Base-by-base conservation (phyloP, 345 rosid species). In the Citrus medica region DNA sequence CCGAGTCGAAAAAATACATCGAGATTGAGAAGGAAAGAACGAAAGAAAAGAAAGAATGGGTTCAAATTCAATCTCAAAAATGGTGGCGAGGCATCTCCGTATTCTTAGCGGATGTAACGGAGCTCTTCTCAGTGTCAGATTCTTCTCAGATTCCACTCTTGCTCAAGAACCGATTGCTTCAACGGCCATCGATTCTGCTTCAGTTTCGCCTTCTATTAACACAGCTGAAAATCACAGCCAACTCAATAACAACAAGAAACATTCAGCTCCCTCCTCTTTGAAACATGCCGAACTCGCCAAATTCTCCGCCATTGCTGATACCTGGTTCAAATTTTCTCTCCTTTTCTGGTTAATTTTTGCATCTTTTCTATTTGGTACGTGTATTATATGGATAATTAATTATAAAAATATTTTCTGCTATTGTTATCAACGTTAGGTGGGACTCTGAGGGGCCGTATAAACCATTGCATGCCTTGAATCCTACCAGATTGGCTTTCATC, bases 391-490 rank as follows among this genome's bases (percentile, higher is more conserved):
- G 7, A 30, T 64, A 33, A 22, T 37, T 22, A 5, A 19, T 32
- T 32, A 16, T 65, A 46, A 46, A 13, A 46, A 3, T 46, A 3
- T 14, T 42, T 40, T 42, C 30, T 46, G 27, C 19, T 62, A 25
- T 74, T 27, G 30, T 67, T 24, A 3, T 35, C 68, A 6, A 71
- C 14, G 74, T 76, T 80, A 96, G 99, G 98, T 96, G 98, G 99
- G 97, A 92, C 85, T 80, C 90, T 72, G 92, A 89, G 81, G 98
- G 97, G 48, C 98, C 98, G 1, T 96, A 92, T 78, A 94, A 90
- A 74, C 98, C 98, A 1, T 85, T 96, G 86, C 98, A 96, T 84
- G 62, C 58, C 37, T 85, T 94, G 93, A 96, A 96, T 74, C 98
- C 98, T 56, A 90, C 93, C 14, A 86, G 98, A 70, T 84, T 96